Base-by-base conservation (phyloP, 768 basidiomycete genomes). In the Baorangia bicolor region DNA sequence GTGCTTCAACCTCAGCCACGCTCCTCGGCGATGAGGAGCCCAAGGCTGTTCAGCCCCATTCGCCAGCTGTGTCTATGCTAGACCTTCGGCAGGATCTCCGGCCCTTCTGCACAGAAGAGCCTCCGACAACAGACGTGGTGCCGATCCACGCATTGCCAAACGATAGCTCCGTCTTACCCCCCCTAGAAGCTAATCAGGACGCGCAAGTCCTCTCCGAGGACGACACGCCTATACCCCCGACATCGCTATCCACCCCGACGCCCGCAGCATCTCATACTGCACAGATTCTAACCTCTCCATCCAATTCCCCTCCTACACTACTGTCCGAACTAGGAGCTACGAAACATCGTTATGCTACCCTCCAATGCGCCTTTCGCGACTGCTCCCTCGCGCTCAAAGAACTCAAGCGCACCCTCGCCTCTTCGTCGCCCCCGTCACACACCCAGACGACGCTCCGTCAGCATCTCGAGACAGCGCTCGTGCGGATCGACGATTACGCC, bases 401-500 rank as follows among this genome's bases (percentile, higher is more conserved):
- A 2, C 77, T 92, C 45, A 81, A 79, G 63, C 64, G 56, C 14
- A 56, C 58, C 6, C 55, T 70, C 11, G 35, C 51, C 8, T 46
- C 64, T 2, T 48, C 58, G 5, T 53, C 56, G 2, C 58, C 58
- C 3, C 49, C 54, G 0, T 16, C 50, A 1, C 51, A 37, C 27
- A 30, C 37, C 11, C 56, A 49, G 28, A 37, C 47, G 12, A 28
- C 6, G 13, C 35, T 62, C 20, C 47, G 42, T 0, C 55, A 49
- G 2, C 68, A 83, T 16, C 62, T 92, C 4, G 72, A 71, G 20
- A 75, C 74, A 0, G 85, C 83, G 6, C 71, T 88, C 18, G 76
- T 82, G 25, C 77, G 90, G 9, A 75, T 94, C 40, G 77, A 83
- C 50, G 88, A 94, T 65, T 89, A 81, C 64, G 81, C 81, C 5